Evolutionary conservation across 495 filamentous ascomycete genomes (phyloP).

Genomic region (Podospora pseudopauciseta): DNA sequence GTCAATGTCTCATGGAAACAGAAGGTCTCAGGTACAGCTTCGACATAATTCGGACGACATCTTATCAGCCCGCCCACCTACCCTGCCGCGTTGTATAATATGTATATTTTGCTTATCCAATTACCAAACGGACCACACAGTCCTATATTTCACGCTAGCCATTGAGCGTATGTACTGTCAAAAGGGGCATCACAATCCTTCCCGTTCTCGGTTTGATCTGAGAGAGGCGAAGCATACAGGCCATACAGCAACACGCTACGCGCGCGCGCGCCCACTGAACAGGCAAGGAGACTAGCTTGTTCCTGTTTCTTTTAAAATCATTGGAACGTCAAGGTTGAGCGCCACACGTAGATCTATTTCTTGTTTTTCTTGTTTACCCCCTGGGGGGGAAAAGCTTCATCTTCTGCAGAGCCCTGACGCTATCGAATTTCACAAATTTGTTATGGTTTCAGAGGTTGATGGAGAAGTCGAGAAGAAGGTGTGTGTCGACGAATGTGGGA

Average conservation of each 20-base stretch:
- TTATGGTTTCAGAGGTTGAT: background rate
- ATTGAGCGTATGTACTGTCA: background rate
- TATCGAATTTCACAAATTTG: background rate
- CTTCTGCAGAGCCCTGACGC: background rate
- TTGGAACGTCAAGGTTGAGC: background rate
- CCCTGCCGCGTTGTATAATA: too few species aligned
- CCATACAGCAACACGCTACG: background rate
- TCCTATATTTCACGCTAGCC: background rate
- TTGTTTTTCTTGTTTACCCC: background rate
- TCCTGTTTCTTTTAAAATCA: background rate
- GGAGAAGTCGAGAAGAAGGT: background rate
- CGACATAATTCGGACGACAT: background rate
- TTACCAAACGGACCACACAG: background rate
- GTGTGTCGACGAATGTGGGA: background rate
- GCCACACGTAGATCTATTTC: background rate
- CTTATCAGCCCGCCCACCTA: background rate
- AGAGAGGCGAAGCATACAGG: background rate
- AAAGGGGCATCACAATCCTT: background rate
- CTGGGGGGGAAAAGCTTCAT: background rate
- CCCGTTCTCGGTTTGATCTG: background rate
- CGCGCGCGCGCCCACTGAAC: background rate
- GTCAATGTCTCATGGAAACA: background rate
- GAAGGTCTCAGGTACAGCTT: background rate
- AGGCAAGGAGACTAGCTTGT: background rate
- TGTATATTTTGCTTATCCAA: background rate